A percentile compares a stretch with the other conserved stretches of the same genome.
These are phyloP conservation scores for Angophora floribunda DNA, from an alignment of 345 rosid species.

Conservation along the genomic window DNA sequence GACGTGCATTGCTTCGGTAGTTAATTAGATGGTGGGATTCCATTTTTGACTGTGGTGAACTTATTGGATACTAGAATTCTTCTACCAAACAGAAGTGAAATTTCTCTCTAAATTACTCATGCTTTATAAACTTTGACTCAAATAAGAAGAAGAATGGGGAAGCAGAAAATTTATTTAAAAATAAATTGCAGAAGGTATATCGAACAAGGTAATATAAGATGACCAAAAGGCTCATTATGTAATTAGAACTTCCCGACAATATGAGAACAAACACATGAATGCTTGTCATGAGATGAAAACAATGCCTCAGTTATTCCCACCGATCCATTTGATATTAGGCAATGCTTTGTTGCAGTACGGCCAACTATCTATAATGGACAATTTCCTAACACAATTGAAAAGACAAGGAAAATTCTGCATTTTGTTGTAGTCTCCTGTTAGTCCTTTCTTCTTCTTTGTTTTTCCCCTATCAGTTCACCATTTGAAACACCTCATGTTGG, in stretches of 20 bases:
- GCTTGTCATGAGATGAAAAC: background rate
- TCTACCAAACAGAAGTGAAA: background rate
- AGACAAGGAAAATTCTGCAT: background rate
- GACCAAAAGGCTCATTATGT: background rate
- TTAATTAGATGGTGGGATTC: background rate
- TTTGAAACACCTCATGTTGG: background rate
- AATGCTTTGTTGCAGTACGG: background rate
- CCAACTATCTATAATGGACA: background rate
- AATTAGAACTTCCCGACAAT: background rate
- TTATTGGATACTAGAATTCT: background rate
- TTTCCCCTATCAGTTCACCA: background rate
- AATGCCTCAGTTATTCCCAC: background rate
- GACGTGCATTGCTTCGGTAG: background rate
- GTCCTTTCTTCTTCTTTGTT: background rate
- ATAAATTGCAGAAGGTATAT: background rate
- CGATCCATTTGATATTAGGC: background rate
- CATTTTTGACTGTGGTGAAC: background rate
- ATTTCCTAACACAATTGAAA: background rate
- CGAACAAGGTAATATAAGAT: background rate
- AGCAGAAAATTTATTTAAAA: background rate
- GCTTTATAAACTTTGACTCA: background rate
- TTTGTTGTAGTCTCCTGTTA: background rate
- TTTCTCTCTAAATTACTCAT: background rate
- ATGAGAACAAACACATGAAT: background rate
- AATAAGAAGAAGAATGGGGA: background rate